Percentiles rank a stretch among this genome's conserved stretches.
These are phyloP conservation scores for Phytophthora boehmeriae DNA, from an alignment of 352 stramenopile genomes.

Conservation along the genomic window DNA sequence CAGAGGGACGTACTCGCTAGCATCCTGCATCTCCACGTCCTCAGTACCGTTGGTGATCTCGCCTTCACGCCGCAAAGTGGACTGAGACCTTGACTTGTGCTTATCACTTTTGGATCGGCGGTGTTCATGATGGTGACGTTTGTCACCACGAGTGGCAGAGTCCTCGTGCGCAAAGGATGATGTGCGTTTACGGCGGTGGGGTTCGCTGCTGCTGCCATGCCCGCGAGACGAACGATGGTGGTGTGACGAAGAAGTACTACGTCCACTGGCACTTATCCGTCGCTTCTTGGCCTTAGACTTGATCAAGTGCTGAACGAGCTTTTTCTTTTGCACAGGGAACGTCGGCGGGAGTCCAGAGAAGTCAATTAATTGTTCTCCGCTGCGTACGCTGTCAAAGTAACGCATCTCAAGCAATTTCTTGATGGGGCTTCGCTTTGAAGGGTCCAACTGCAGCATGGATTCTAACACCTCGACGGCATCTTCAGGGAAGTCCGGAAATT, in stretches of 20 bases:
- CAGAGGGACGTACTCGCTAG: conserved; percentile 54
- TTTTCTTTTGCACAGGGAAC: conserved; percentile 64
- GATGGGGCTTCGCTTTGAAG: conserved; percentile 50
- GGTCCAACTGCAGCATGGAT: conserved; percentile 78
- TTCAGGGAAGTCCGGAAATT: conserved; percentile 55
- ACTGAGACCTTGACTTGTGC: conserved; percentile 31
- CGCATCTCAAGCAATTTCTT: conserved; percentile 63
- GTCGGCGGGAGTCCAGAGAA: conserved; percentile 54
- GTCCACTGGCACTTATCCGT: conserved; percentile 17
- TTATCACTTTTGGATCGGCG: conserved; percentile 34
- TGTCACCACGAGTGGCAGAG: conserved; percentile 19
- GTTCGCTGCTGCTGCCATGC: conserved; percentile 30
- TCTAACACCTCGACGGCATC: conserved; percentile 73
- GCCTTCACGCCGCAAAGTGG: conserved; percentile 21
- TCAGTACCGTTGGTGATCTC: conserved; percentile 11
- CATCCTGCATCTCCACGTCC: conserved; percentile 39
- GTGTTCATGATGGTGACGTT: conserved; percentile 23
- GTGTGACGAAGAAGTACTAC: conserved; percentile 17
- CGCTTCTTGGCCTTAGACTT: conserved; percentile 51
- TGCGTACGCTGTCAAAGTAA: conserved; percentile 61
- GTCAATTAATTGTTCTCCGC: conserved; percentile 32
- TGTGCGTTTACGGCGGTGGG: conserved; percentile 34
- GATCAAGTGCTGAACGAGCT: conserved; percentile 57
- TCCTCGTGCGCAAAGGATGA: conserved; percentile 22
- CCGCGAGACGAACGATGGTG: conserved; percentile 23